Evolutionary conservation across 169 alveolate genomes (phyloP).

Genomic region (Condylostoma magnum): DNA sequence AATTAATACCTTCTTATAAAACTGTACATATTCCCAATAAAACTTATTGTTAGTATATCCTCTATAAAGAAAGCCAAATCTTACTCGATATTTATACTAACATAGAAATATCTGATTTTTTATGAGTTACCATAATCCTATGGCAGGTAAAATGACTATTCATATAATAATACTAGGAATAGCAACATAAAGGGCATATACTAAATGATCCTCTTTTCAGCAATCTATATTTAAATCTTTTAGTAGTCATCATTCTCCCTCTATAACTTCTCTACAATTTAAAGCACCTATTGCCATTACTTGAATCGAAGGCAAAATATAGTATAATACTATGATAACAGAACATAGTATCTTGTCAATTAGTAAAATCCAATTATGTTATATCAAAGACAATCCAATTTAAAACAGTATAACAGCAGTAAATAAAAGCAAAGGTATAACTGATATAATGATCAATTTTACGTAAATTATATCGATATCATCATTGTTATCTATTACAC

Average conservation of each 20-base stretch:
- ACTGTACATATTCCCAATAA: conserved; percentile 40
- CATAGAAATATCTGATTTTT: too few species aligned
- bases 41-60: conserved; percentile 32
- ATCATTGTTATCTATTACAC: too few species aligned
- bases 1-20: conserved; percentile 31
- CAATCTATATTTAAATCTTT: conserved; percentile 34
- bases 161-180: conserved; percentile 45
- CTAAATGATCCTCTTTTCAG: conserved; percentile 36
- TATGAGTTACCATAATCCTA: too few species aligned
- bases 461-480: too few species aligned
- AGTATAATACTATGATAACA: conserved; percentile 36
- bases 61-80: conserved; percentile 42
- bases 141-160: conserved; percentile 47
- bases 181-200: conserved; percentile 36
- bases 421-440: too few species aligned
- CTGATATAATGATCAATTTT: too few species aligned
- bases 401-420: too few species aligned
- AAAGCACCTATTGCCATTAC: conserved; percentile 31
- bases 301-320: conserved; percentile 41
- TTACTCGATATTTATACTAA: neutral
- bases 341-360: conserved; percentile 24
- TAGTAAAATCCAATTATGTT: too few species aligned
- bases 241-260: conserved; percentile 13
- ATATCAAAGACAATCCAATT: too few species aligned
- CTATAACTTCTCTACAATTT: conserved; percentile 34